A percentile compares a stretch with the other conserved stretches of the same genome.
phyloP scores from a whole-genome alignment of 768 basidiomycete genomes.

The Leucogyrophana mollusca region DNA sequence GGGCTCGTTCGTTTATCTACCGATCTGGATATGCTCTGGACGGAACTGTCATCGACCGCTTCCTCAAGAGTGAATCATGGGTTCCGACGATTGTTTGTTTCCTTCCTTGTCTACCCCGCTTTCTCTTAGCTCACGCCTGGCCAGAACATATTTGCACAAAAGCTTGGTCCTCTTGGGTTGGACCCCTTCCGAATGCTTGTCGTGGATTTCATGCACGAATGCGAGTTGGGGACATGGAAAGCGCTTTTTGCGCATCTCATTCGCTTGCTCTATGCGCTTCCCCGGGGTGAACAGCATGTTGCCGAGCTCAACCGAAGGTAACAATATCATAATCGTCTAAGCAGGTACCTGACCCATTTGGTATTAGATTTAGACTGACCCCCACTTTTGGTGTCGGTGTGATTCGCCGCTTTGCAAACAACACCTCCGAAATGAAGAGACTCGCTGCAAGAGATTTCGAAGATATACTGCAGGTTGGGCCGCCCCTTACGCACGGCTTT shows the following conservation, averaged over 20 bases:
- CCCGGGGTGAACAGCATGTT: slow-evolving; percentile 5
- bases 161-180: slow-evolving; percentile 3
- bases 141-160: slow-evolving; percentile 4
- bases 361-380: slow-evolving; percentile 25
- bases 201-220: slow-evolving; percentile 16
- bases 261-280: slow-evolving; percentile 8
- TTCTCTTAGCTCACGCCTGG: too few relatives aligned
- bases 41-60: not conserved
- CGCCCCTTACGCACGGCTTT: not conserved
- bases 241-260: slow-evolving; percentile 11
- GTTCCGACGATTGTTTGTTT: not conserved
- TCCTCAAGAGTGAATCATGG: not conserved
- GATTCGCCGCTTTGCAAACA: slow-evolving; percentile 27
- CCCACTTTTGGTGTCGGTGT: slow-evolving; percentile 31
- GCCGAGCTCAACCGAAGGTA: slow-evolving; percentile 10
- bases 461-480: slow-evolving; percentile 11
- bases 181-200: slow-evolving; percentile 9
- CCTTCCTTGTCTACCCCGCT: too few relatives aligned
- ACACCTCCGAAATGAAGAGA: slow-evolving; percentile 32
- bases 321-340: not conserved
- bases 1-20: not conserved
- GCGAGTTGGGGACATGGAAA: slow-evolving; percentile 16
- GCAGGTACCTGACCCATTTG: slow-evolving; percentile 1
- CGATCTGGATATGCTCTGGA: not conserved
- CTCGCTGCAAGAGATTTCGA: slow-evolving; percentile 9